Evolutionary conservation across 1,139 yeast genomes (phyloP).

Genomic region (Kazachstania sp.): DNA sequence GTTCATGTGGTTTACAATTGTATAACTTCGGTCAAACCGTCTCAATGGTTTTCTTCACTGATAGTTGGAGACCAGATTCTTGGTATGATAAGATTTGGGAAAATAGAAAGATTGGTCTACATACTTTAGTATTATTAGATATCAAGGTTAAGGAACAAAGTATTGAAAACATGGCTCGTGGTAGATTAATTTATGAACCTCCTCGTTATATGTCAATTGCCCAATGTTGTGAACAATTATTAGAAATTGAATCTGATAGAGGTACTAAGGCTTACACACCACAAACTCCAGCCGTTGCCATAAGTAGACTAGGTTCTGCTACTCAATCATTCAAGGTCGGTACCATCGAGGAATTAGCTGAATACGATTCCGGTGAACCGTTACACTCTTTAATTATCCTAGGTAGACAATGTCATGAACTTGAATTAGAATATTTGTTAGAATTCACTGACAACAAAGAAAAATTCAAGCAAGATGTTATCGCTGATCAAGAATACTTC

Average conservation of each 20-base stretch:
- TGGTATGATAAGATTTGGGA: constrained; percentile 86
- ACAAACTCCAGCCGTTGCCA: constrained; percentile 87
- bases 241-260: constrained; percentile 77
- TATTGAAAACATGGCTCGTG: constrained; percentile 88
- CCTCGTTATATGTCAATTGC: constrained; percentile 93
- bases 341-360: constrained; percentile 62
- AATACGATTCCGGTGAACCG: constrained; percentile 89
- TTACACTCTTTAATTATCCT: constrained; percentile 82
- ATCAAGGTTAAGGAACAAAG: constrained; percentile 97
- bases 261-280: constrained; percentile 70
- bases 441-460: constrained; percentile 67
- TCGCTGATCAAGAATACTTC: constrained; percentile 66
- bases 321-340: constrained; percentile 78
- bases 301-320: constrained; percentile 85
- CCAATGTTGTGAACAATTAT: constrained; percentile 78
- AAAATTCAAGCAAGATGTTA: constrained; percentile 50
- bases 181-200: constrained; percentile 86
- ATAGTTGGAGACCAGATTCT: constrained; percentile 91
- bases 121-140: constrained; percentile 78
- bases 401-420: constrained; percentile 90
- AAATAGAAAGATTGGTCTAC: constrained; percentile 82
- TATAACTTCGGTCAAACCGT: constrained; percentile 96
- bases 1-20: constrained; percentile 92
- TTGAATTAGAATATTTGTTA: constrained; percentile 77
- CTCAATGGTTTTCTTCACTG: constrained; percentile 91